A percentile compares a stretch with the other conserved stretches of the same genome.
Conservation (phyloP, 1,284 basidiomycete species). For the Leccinum pachyderme region DNA sequence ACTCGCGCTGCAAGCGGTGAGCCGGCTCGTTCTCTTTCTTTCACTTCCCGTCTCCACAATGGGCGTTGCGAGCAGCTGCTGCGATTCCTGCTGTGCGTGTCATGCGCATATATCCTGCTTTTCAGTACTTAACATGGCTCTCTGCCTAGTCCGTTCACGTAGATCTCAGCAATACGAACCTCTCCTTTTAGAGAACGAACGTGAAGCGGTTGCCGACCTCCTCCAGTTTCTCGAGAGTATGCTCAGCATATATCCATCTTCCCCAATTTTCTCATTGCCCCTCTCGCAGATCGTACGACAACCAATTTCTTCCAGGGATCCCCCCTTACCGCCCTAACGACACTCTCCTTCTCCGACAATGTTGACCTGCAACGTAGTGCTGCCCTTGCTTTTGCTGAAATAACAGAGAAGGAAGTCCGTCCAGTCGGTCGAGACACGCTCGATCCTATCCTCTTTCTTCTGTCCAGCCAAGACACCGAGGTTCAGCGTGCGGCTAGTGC, state of each 20-base stretch:
- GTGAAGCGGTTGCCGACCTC: constrained; percentile 97
- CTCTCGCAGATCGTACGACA: constrained; percentile 77
- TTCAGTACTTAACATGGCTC: constrained; percentile 9
- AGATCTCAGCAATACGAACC: constrained; percentile 90
- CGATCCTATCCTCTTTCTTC: constrained; percentile 96
- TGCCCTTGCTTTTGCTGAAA: constrained; percentile 98
- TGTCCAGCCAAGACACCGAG: constrained; percentile 98
- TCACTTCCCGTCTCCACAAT: constrained; percentile 30
- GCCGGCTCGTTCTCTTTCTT: constrained; percentile 3
- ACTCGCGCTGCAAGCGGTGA: constrained; percentile 12
- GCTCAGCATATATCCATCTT: constrained; percentile 6
- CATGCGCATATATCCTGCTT: constrained; percentile 14
- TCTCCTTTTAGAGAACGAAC: constrained; percentile 93
- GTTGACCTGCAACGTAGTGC: constrained; percentile 98
- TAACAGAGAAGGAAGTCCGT: constrained; percentile 99
- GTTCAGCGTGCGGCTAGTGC: constrained; percentile 98
- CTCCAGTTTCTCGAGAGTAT: constrained; percentile 97
- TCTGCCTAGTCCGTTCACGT: constrained; percentile 61
- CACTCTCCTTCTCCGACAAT: constrained; percentile 98
- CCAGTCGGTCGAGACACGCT: constrained; percentile 97
- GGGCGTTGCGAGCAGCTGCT: constrained; percentile 68
- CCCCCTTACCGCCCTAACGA: constrained; percentile 91
- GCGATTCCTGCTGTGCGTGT: constrained; percentile 72
- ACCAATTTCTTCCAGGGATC: constrained; percentile 96
- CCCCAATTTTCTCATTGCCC: constrained; percentile 8